A percentile compares a stretch with the other conserved stretches of the same genome.
Conservation (phyloP, 2,329 filamentous ascomycete species). For the Endoconidiophora laricicola region DNA sequence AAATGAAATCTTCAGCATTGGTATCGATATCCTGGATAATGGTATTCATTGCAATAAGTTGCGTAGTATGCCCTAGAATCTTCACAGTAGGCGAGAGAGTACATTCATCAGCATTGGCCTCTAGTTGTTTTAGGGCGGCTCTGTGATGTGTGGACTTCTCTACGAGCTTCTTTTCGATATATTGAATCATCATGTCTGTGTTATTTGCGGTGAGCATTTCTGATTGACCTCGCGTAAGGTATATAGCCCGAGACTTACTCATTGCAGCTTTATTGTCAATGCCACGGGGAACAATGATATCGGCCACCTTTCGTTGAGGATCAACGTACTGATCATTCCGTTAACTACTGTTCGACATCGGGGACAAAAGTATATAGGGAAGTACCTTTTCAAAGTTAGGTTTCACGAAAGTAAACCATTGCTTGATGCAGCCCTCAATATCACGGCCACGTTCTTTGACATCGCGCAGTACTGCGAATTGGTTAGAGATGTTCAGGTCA, state of each 20-base stretch:
- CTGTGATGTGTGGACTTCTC: constrained; percentile 77
- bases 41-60: constrained; percentile 77
- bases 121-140: constrained; percentile 59
- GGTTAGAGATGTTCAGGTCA: not conserved
- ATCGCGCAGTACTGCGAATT: constrained; percentile 59
- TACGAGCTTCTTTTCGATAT: constrained; percentile 72
- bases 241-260: constrained; percentile 27
- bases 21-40: constrained; percentile 72
- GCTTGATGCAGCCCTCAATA: constrained; percentile 90
- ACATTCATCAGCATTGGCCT: constrained; percentile 52
- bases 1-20: constrained; percentile 78
- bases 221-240: not conserved
- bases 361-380: not conserved
- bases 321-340: constrained; percentile 51
- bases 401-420: constrained; percentile 94
- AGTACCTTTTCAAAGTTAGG: constrained; percentile 73
- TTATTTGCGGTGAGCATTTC: not conserved
- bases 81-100: constrained; percentile 61
- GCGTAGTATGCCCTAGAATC: constrained; percentile 58
- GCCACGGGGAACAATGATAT: constrained; percentile 87
- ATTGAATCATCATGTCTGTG: constrained; percentile 77
- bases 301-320: constrained; percentile 62
- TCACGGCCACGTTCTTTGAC: constrained; percentile 78
- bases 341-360: constrained; percentile 10
- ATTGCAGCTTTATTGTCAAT: constrained; percentile 93